phyloP scores from a whole-genome alignment of 1,139 yeast species.

The Lodderomyces metapsilosis region DNA sequence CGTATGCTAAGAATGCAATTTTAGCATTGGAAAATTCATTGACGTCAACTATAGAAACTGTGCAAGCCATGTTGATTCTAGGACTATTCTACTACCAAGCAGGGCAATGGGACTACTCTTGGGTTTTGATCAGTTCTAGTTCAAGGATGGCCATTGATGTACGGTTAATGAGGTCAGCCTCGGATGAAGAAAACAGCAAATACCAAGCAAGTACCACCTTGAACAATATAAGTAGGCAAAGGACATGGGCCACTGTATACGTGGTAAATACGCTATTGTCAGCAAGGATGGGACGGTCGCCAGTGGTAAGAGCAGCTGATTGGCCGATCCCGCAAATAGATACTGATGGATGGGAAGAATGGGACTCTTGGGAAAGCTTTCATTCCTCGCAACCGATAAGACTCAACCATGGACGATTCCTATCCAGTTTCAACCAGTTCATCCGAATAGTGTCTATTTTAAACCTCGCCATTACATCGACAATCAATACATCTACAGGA shows the following conservation, averaged over 20 bases:
- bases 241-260: slow-evolving; percentile 27
- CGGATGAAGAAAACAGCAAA: slow-evolving; percentile 11
- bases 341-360: slow-evolving; percentile 27
- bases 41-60: slow-evolving; percentile 24
- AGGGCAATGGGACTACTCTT: slow-evolving; percentile 27
- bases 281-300: slow-evolving; percentile 24
- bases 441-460: slow-evolving; percentile 18
- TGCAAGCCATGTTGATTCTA: slow-evolving; percentile 23
- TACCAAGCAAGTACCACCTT: slow-evolving; percentile 13
- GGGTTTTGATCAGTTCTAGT: slow-evolving; percentile 24
- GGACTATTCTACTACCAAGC: slow-evolving; percentile 22
- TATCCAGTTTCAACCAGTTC: slow-evolving; percentile 20
- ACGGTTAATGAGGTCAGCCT: slow-evolving; percentile 20
- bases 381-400: slow-evolving; percentile 14
- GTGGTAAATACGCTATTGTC: slow-evolving; percentile 22
- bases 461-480: slow-evolving; percentile 22
- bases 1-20: slow-evolving; percentile 22
- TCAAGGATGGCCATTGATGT: slow-evolving; percentile 28
- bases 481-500: slow-evolving; percentile 18
- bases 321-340: slow-evolving; percentile 24
- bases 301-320: slow-evolving; percentile 23
- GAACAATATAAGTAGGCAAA: slow-evolving; percentile 20
- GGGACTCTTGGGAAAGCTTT: slow-evolving; percentile 23
- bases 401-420: slow-evolving; percentile 21
- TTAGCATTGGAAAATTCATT: slow-evolving; percentile 24